These are phyloP conservation scores for Globisporangium paroecandrum DNA, from an alignment of 352 stramenopile genomes.

Conservation along the genomic window DNA sequence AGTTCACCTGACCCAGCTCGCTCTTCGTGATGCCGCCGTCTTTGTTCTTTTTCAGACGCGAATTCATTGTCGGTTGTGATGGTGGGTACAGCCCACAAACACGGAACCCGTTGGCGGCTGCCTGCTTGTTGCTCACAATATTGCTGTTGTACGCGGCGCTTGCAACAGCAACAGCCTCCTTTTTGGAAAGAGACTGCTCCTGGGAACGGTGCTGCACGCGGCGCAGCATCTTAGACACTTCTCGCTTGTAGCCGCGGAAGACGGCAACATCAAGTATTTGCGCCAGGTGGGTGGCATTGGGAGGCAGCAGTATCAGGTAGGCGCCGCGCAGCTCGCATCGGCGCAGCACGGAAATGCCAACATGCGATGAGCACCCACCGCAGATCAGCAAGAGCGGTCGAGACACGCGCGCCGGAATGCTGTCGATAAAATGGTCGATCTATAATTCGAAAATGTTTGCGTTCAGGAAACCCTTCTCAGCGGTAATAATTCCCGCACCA, in stretches of 20 bases:
- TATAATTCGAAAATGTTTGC: neutral
- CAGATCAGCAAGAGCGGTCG: neutral
- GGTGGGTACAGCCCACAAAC: neutral
- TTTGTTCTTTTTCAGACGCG: neutral
- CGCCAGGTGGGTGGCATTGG: neutral
- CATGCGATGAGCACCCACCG: neutral
- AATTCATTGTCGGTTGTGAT: neutral
- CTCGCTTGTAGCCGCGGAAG: neutral
- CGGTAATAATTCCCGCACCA: neutral
- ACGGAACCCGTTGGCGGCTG: neutral
- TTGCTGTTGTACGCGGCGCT: neutral
- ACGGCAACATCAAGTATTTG: neutral
- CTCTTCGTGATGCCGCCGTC: neutral
- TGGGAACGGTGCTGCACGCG: neutral
- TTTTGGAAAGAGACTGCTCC: neutral
- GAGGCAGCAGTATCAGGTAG: neutral
- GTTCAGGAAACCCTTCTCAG: slow-evolving; percentile 2
- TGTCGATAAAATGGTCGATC: neutral
- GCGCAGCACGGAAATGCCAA: neutral
- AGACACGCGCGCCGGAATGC: neutral
- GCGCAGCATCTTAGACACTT: neutral
- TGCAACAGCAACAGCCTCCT: neutral
- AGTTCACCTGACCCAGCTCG: neutral
- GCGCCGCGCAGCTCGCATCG: neutral
- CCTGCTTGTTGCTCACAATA: neutral